phyloP scores from a whole-genome alignment of 768 basidiomycete species.

The Amanita muscaria region DNA sequence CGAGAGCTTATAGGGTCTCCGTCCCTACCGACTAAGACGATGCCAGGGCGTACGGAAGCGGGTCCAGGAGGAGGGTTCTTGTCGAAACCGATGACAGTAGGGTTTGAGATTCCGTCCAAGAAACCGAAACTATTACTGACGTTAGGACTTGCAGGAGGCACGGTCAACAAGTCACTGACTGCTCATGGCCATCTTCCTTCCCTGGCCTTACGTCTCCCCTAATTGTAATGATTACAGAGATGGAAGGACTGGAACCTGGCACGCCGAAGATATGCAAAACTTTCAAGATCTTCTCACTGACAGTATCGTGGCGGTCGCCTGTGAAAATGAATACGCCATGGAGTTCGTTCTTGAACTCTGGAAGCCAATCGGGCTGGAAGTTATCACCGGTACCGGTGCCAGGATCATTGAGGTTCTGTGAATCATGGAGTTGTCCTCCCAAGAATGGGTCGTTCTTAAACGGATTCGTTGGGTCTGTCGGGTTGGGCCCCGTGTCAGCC shows the following conservation, averaged over 20 bases:
- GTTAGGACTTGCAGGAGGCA: too few relatives aligned
- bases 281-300: conserved; percentile 26
- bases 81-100: conserved; percentile 34
- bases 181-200: conserved; percentile 36
- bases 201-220: conserved; percentile 37
- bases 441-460: too few relatives aligned
- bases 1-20: conserved; percentile 26
- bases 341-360: conserved; percentile 34
- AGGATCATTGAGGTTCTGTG: conserved; percentile 30
- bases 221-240: conserved; percentile 29
- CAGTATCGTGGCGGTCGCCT: conserved; percentile 31
- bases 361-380: conserved; percentile 38
- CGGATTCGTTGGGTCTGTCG: too few relatives aligned
- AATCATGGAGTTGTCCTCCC: conserved; percentile 32
- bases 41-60: conserved; percentile 30
- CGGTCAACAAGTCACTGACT: conserved; percentile 26
- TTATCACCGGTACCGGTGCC: conserved; percentile 16
- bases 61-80: conserved; percentile 28
- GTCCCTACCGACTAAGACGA: conserved; percentile 34
- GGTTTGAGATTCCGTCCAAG: conserved; percentile 45
- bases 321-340: conserved; percentile 44
- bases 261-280: conserved; percentile 30
- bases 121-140: conserved; percentile 46
- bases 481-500: conserved; percentile 15
- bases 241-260: conserved; percentile 20